phyloP scores from a whole-genome alignment of 2,329 filamentous ascomycete genomes.

The Ceratocystis lukuohia region DNA sequence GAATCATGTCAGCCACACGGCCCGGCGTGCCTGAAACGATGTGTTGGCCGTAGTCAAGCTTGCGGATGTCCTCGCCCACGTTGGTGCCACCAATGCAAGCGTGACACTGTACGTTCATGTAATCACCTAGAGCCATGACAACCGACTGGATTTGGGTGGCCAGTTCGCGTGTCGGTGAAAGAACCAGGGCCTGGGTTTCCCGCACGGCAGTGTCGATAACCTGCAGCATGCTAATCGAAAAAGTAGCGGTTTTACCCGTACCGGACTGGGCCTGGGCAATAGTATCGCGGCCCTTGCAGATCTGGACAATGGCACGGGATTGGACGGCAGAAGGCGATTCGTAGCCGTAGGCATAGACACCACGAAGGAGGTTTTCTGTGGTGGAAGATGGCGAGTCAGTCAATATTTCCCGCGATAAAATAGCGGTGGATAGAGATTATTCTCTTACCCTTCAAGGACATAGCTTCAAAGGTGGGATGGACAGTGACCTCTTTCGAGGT shows the following conservation, averaged over 20 bases:
- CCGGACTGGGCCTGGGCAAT: constrained; percentile 97
- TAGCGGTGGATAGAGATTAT: too few relatives aligned
- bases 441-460: constrained; percentile 70
- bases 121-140: constrained; percentile 98
- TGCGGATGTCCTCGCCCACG: constrained; percentile 92
- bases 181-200: constrained; percentile 85
- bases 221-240: constrained; percentile 91
- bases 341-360: constrained; percentile 97
- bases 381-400: neutral
- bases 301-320: constrained; percentile 93
- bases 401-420: neutral
- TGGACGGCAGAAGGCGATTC: constrained; percentile 96
- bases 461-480: constrained; percentile 84
- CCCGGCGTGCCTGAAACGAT: constrained; percentile 97
- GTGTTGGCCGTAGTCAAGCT: constrained; percentile 94
- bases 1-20: constrained; percentile 60
- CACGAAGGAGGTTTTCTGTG: constrained; percentile 76
- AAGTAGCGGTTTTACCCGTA: constrained; percentile 92
- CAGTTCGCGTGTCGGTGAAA: constrained; percentile 91
- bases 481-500: constrained; percentile 97
- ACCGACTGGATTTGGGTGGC: constrained; percentile 98
- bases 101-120: constrained; percentile 99
- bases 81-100: constrained; percentile 97
- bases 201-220: constrained; percentile 88
- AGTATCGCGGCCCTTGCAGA: constrained; percentile 97